Conservation (phyloP, 768 basidiomycete genomes). For the Grammothele lineata region DNA sequence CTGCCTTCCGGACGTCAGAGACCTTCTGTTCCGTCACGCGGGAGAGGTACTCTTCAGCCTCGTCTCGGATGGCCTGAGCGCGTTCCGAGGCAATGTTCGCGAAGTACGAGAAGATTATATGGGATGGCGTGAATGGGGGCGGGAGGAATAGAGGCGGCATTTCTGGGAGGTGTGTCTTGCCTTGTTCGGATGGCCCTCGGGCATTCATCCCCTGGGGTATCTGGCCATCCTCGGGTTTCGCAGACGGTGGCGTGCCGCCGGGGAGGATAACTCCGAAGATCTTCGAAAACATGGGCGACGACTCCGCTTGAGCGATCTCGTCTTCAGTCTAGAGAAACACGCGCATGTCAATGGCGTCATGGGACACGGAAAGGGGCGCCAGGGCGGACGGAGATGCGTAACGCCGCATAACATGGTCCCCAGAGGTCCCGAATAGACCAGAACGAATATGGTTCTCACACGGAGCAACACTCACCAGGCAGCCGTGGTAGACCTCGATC, state of each 20-base stretch:
- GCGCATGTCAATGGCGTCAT: neutral
- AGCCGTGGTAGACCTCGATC: slow-evolving; percentile 65
- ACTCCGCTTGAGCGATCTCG: slow-evolving; percentile 20
- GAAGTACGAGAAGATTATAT: slow-evolving; percentile 66
- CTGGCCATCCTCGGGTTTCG: slow-evolving; percentile 1
- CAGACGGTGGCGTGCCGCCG: slow-evolving; percentile 4
- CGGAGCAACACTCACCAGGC: slow-evolving; percentile 52
- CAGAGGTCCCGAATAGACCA: neutral
- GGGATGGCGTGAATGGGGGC: slow-evolving; percentile 72
- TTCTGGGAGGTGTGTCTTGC: slow-evolving; percentile 38
- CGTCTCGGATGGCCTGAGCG: slow-evolving; percentile 50
- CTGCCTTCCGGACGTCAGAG: slow-evolving; percentile 51
- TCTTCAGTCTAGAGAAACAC: slow-evolving; percentile 22
- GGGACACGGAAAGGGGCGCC: slow-evolving; percentile 3
- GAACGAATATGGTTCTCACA: neutral
- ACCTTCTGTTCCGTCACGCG: slow-evolving; percentile 50
- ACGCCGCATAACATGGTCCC: slow-evolving; percentile 3
- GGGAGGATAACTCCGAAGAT: slow-evolving; percentile 27
- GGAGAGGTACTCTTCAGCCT: slow-evolving; percentile 56
- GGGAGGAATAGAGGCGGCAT: slow-evolving; percentile 66
- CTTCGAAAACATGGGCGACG: slow-evolving; percentile 33
- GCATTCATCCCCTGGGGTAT: slow-evolving; percentile 1
- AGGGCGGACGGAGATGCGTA: slow-evolving; percentile 1
- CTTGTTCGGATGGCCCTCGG: slow-evolving; percentile 23
- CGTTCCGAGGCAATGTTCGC: slow-evolving; percentile 50